Percentiles rank a stretch among this genome's conserved stretches.
Evolutionary conservation across 352 stramenopile species (phyloP).

Genomic region (Globisporangium orthogonon): DNA sequence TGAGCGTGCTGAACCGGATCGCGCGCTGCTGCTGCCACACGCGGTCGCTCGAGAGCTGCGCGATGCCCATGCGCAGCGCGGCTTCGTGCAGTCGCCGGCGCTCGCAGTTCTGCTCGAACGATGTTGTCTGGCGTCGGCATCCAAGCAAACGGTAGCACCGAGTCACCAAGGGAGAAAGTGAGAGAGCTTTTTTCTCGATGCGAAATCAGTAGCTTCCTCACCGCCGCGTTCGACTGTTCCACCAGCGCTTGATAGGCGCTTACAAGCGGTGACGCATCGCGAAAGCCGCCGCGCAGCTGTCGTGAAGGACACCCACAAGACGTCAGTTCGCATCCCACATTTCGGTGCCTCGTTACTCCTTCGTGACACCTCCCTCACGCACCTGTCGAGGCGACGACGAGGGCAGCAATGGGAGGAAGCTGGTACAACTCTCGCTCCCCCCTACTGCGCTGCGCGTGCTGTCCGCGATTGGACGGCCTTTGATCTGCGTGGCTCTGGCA

Average conservation of each 20-base stretch:
- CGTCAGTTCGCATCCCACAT: background rate
- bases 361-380: background rate
- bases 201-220: slow-evolving; percentile 6
- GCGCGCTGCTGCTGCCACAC: slow-evolving; percentile 45
- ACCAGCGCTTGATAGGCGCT: slow-evolving; percentile 48
- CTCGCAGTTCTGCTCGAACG: slow-evolving; percentile 21
- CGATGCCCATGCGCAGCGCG: slow-evolving; percentile 42
- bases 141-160: no score
- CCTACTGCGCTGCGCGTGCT: background rate
- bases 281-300: background rate
- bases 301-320: background rate
- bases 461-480: background rate
- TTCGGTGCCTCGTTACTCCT: background rate
- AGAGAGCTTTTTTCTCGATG: no score
- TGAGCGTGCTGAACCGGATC: slow-evolving; percentile 58
- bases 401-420: slow-evolving; percentile 8
- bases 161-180: no score
- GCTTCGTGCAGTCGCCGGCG: slow-evolving; percentile 27
- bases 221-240: slow-evolving; percentile 40
- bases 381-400: slow-evolving; percentile 2
- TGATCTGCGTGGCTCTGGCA: background rate
- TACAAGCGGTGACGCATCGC: slow-evolving; percentile 32
- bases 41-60: slow-evolving; percentile 49
- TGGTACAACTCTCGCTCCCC: background rate
- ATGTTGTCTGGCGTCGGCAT: slow-evolving; percentile 15